phyloP scores from a whole-genome alignment of 2,329 filamentous ascomycete genomes.

The Exophiala phaeomuriformis region DNA sequence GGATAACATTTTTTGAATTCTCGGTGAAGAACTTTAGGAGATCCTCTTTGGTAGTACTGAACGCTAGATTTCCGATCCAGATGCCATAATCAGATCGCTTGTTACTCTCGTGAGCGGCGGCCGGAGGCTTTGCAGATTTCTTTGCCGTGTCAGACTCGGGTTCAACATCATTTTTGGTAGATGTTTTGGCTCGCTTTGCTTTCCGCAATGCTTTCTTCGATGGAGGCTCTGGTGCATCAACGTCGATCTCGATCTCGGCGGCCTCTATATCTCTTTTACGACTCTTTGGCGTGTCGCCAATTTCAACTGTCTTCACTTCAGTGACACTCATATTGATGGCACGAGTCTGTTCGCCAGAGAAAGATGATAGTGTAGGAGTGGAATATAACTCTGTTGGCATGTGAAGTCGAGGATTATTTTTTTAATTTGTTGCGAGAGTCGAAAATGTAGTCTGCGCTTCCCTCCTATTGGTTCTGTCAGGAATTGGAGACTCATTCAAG shows the following conservation, averaged over 20 bases:
- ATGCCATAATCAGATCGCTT: constrained; percentile 71
- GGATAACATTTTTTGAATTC: constrained; percentile 32
- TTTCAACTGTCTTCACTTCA: background rate
- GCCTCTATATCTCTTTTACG: constrained; percentile 22
- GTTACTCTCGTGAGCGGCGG: constrained; percentile 33
- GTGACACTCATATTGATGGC: constrained; percentile 19
- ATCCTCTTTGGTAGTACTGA: constrained; percentile 65
- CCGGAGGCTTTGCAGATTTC: background rate
- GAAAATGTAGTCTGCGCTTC: constrained; percentile 5
- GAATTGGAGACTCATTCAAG: background rate
- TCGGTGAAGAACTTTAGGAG: constrained; percentile 65
- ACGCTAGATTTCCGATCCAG: constrained; percentile 96
- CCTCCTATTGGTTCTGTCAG: background rate
- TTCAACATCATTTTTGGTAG: constrained; percentile 3
- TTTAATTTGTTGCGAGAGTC: background rate
- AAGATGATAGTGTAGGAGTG: background rate
- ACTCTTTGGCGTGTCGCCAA: background rate
- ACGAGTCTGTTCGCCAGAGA: background rate
- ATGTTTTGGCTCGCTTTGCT: constrained; percentile 61
- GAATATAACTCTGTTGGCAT: background rate
- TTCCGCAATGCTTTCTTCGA: constrained; percentile 89
- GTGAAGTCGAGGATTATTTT: constrained; percentile 2
- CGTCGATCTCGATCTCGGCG: constrained; percentile 75
- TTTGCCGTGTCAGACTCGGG: constrained; percentile 27
- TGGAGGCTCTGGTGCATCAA: constrained; percentile 81